phyloP scores from a whole-genome alignment of 2,329 filamentous ascomycete genomes.

The Curvularia spicifera region DNA sequence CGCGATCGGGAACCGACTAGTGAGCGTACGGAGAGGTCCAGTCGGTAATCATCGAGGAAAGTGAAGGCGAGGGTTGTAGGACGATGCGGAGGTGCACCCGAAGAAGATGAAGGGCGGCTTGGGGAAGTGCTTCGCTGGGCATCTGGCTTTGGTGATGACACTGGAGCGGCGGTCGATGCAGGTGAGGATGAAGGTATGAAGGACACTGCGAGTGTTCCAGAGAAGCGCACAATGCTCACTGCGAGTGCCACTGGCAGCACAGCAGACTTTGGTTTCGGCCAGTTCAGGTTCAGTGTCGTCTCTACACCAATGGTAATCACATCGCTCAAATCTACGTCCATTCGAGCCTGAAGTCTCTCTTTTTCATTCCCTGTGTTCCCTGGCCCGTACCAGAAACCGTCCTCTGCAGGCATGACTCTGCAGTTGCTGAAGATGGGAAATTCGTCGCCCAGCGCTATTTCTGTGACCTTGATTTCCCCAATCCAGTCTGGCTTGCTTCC shows the following conservation, averaged over 20 bases:
- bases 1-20: conserved; percentile 80
- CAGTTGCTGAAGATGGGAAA: conserved; percentile 99
- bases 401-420: conserved; percentile 88
- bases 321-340: conserved; percentile 97
- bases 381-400: conserved; percentile 61
- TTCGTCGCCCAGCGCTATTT: conserved; percentile 92
- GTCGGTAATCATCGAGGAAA: conserved; percentile 85
- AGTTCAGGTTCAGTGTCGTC: conserved; percentile 93
- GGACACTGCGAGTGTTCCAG: conserved; percentile 89
- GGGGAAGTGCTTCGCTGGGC: conserved; percentile 53
- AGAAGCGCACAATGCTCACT: conserved; percentile 92
- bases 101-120: conserved; percentile 38
- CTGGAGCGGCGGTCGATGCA: conserved; percentile 29
- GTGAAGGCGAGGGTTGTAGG: conserved; percentile 94
- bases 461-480: conserved; percentile 90
- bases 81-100: conserved; percentile 38
- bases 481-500: conserved; percentile 85
- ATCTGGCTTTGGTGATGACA: conserved; percentile 51
- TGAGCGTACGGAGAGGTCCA: conserved; percentile 82
- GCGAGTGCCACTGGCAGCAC: conserved; percentile 90
- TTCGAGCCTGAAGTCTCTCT: conserved; percentile 84
- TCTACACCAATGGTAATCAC: conserved; percentile 94
- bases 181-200: conserved; percentile 73
- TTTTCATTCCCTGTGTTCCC: conserved; percentile 64
- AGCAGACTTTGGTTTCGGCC: conserved; percentile 86